Evolutionary conservation across 2,329 filamentous ascomycete species (phyloP).

Genomic region (Leptographium wingfieldii): DNA sequence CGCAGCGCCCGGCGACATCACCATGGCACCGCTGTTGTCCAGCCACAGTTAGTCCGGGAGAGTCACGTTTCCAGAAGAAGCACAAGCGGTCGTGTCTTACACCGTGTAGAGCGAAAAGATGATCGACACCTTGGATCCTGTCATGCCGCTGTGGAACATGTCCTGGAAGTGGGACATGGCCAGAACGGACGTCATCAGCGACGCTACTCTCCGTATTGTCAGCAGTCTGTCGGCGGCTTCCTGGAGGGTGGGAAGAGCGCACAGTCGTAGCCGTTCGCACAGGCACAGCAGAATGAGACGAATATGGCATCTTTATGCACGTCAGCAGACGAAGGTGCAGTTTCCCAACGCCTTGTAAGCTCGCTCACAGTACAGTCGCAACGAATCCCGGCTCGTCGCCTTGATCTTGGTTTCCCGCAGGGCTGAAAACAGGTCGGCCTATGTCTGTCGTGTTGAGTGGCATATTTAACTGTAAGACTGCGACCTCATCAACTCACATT

Average conservation of each 20-base stretch:
- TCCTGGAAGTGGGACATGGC: constrained; percentile 31
- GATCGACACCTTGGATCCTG: constrained; percentile 26
- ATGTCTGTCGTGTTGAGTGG: too few relatives aligned
- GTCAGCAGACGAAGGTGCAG: constrained; percentile 9
- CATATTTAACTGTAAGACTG: too few relatives aligned
- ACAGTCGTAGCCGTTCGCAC: constrained; percentile 34
- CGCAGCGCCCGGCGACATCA: constrained; percentile 28
- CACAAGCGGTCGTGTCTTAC: constrained; percentile 18
- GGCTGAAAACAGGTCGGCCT: too few relatives aligned
- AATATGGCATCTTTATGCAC: constrained; percentile 27
- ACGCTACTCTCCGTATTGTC: constrained; percentile 13
- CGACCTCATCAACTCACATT: too few relatives aligned
- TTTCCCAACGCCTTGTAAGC: too few relatives aligned
- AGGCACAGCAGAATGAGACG: constrained; percentile 31
- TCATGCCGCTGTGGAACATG: constrained; percentile 25
- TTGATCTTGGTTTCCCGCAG: too few relatives aligned
- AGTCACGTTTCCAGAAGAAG: neutral
- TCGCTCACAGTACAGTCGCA: too few relatives aligned
- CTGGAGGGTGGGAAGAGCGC: neutral
- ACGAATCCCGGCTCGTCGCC: too few relatives aligned
- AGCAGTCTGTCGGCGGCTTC: too few relatives aligned
- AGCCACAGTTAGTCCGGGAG: neutral
- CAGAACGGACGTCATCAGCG: constrained; percentile 30
- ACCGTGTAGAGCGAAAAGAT: constrained; percentile 35
- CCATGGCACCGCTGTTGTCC: constrained; percentile 26